Evolutionary conservation across 345 rosid species (phyloP).

Genomic region (Eutrema japonicum): DNA sequence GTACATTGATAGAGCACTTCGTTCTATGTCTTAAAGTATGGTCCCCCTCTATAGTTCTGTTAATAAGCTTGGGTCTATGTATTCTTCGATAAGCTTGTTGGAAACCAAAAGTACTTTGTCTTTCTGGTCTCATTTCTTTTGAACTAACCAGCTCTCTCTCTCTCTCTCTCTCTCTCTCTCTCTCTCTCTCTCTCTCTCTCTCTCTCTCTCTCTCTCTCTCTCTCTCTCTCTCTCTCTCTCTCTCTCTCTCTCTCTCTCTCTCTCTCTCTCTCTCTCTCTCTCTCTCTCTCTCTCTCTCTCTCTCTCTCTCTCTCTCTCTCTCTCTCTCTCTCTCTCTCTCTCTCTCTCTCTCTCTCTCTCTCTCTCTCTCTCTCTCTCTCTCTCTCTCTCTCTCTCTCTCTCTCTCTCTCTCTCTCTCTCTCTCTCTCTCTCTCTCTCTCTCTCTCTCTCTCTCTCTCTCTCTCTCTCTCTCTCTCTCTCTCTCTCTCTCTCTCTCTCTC

Average conservation of each 20-base stretch:
- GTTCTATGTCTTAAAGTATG: slow-evolving; percentile 50
- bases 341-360: slow-evolving; percentile 41
- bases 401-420: background rate
- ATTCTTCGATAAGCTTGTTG: slow-evolving; percentile 48
- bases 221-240: slow-evolving; percentile 12
- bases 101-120: slow-evolving; percentile 44
- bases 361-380: too few species aligned
- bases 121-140: slow-evolving; percentile 44
- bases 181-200: too few species aligned
- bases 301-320: slow-evolving; percentile 37
- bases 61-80: slow-evolving; percentile 45
- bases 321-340: too few species aligned
- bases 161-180: slow-evolving; percentile 25
- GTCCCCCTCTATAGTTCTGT: slow-evolving; percentile 59
- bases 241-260: slow-evolving; percentile 14
- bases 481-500: slow-evolving; percentile 29
- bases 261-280: slow-evolving; percentile 29
- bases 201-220: slow-evolving; percentile 30
- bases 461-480: slow-evolving; percentile 14
- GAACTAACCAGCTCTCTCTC: slow-evolving; percentile 40
- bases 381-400: slow-evolving; percentile 38
- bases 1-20: slow-evolving; percentile 42
- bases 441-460: slow-evolving; percentile 12
- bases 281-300: background rate
- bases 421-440: slow-evolving; percentile 30